Evolutionary conservation across 1,284 basidiomycete genomes (phyloP), one percentile per base, ranked within the genome.

Genomic region (Gomphus bonarii): DNA sequence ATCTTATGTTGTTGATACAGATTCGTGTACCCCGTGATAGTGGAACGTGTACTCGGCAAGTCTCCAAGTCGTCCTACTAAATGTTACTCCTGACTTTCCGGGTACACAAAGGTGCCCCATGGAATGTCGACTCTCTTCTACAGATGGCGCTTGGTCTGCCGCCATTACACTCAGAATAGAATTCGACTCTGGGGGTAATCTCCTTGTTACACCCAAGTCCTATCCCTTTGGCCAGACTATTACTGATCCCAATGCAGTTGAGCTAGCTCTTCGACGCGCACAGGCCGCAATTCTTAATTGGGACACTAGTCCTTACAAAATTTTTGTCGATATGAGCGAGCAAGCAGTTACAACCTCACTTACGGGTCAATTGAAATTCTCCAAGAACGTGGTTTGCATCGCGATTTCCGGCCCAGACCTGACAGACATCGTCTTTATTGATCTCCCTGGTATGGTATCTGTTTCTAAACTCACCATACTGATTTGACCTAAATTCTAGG

Each of bases 281-380:
- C 77, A 79, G 58, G 58, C 69, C 0, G 75, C 75, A 0, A 69
- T 77, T 1, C 63, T 80, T 6, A 71, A 75, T 56, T 73, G 75
- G 47, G 22, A 12, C 47, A 20, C 47, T 16, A 18, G 47, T 16
- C 1, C 25, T 20, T 28, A 33, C 22, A 9, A 33, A 16, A 28
- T 2, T 10, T 33, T 49, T 16, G 8, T 49, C 8, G 25, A 18
- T 9, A 49, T 49, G 47, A 25, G 25, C 20, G 18, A 49, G 16
- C n/a, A 43, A n/a, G 20, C 42, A 18, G 3, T 43, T 43, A 10
- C 25, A 49, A 33, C 25, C 30, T 18, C 25, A 33, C 30, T 8
- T 6, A 18, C n/a, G 2, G 16, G 22, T 8, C 22, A 49, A 11
- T n/a, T 59, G n/a, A 61, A 63, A 3, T 79, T 78, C 63, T 77